These are phyloP conservation scores for Aspergillus ostianus DNA, from an alignment of 495 filamentous ascomycete species.

Conservation along the genomic window DNA sequence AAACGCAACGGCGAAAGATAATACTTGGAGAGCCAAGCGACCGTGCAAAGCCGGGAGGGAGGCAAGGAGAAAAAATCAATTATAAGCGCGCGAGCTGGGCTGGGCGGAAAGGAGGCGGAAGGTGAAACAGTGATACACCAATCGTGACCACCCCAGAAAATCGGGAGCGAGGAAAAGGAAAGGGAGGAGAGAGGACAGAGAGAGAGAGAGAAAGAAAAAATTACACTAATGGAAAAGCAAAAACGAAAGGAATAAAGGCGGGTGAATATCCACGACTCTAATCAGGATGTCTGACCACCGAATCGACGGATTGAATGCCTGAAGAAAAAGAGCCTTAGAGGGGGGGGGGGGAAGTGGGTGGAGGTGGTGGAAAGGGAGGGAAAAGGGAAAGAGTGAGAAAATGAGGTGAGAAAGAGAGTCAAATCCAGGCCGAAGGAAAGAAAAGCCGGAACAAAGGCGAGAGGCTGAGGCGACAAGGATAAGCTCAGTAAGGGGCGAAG, in stretches of 20 bases:
- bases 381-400: constrained; percentile 24
- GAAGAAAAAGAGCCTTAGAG: constrained; percentile 15
- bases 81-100: constrained; percentile 17
- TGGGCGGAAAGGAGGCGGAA: constrained; percentile 23
- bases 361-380: constrained; percentile 21
- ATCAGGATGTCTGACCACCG: background rate
- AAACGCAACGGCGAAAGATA: constrained; percentile 17
- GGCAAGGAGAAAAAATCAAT: constrained; percentile 23
- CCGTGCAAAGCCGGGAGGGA: constrained; percentile 15
- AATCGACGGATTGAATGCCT: background rate
- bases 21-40: constrained; percentile 16
- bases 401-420: constrained; percentile 6
- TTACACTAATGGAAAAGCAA: background rate
- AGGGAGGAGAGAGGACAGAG: constrained; percentile 11
- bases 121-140: constrained; percentile 17
- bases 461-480: constrained; percentile 18
- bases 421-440: constrained; percentile 2
- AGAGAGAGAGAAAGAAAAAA: constrained; percentile 8
- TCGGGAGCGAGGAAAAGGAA: constrained; percentile 4
- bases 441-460: background rate
- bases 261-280: background rate
- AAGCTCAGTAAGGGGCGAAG: constrained; percentile 21
- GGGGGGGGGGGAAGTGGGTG: constrained; percentile 23
- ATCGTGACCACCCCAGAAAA: constrained; percentile 10
- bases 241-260: constrained; percentile 17